Evolutionary conservation across 768 basidiomycete species (phyloP).

Genomic region (Xanthoconium purpureum): DNA sequence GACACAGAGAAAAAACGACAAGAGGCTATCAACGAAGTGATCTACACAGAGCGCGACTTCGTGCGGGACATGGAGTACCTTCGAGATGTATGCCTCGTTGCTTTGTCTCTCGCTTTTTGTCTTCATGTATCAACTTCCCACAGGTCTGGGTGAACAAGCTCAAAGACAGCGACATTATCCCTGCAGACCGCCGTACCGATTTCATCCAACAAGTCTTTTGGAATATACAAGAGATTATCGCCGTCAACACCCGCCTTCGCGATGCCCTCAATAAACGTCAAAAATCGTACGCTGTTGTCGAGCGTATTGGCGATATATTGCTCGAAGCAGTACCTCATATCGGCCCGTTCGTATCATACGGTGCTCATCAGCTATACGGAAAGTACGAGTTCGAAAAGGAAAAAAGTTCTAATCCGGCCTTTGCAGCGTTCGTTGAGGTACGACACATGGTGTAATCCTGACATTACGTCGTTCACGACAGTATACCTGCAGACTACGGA

Average conservation of each 20-base stretch:
- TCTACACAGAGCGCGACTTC: slow-evolving; percentile 93
- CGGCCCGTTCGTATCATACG: slow-evolving; percentile 91
- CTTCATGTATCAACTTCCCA: slow-evolving; percentile 2
- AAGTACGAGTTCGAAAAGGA: slow-evolving; percentile 99
- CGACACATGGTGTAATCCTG: slow-evolving; percentile 8
- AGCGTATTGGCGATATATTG: slow-evolving; percentile 87
- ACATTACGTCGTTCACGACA: not conserved
- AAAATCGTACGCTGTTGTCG: slow-evolving; percentile 91
- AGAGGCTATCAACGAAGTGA: slow-evolving; percentile 97
- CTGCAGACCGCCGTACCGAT: slow-evolving; percentile 69
- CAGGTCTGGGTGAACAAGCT: slow-evolving; percentile 91
- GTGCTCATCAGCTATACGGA: slow-evolving; percentile 94
- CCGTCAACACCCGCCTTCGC: slow-evolving; percentile 86
- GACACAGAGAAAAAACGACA: slow-evolving; percentile 94
- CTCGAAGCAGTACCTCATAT: slow-evolving; percentile 85
- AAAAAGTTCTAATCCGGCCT: slow-evolving; percentile 87
- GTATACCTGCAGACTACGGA: slow-evolving; percentile 67
- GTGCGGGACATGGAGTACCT: slow-evolving; percentile 98
- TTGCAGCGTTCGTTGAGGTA: slow-evolving; percentile 95
- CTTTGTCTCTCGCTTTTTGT: not conserved
- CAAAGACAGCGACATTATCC: slow-evolving; percentile 72
- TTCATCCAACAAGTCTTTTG: slow-evolving; percentile 96
- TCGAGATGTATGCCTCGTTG: slow-evolving; percentile 66
- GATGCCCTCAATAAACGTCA: slow-evolving; percentile 94
- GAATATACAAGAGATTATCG: slow-evolving; percentile 93